phyloP scores from a whole-genome alignment of 106 monocot genomes.

The Amphibolis antarctica region DNA sequence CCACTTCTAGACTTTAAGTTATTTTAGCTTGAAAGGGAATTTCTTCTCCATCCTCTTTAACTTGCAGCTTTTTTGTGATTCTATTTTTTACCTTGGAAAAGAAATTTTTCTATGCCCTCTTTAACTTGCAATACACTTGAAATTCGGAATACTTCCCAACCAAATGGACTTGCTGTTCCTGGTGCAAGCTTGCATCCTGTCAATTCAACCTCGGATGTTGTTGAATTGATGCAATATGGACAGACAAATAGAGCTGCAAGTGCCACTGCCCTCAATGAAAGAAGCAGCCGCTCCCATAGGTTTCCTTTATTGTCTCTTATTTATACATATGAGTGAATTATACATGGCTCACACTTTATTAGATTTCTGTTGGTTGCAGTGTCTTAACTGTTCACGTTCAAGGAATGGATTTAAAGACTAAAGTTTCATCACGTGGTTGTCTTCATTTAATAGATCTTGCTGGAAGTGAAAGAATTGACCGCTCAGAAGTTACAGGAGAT shows the following conservation, averaged over 20 bases:
- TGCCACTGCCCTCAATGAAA: conserved; percentile 68
- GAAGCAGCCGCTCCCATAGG: conserved; percentile 86
- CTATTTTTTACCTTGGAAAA: no score
- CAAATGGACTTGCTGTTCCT: conserved; percentile 64
- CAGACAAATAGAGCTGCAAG: conserved; percentile 42
- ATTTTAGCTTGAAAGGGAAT: neutral
- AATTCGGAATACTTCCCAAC: conserved; percentile 37
- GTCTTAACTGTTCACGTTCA: conserved; percentile 59
- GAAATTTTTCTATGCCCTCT: conserved; percentile 20
- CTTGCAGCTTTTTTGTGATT: no score
- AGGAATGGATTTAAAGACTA: conserved; percentile 46
- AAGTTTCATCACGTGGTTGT: conserved; percentile 33
- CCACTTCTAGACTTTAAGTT: neutral
- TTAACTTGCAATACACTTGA: conserved; percentile 51
- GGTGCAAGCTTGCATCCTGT: conserved; percentile 60
- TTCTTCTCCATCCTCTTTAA: conserved; percentile 1
- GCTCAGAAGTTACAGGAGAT: conserved; percentile 77
- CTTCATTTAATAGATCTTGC: conserved; percentile 82
- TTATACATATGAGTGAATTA: neutral
- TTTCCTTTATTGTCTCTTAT: conserved; percentile 9
- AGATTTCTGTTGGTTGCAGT: conserved; percentile 29
- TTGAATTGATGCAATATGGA: conserved; percentile 60
- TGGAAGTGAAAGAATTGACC: conserved; percentile 82
- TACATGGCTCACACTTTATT: conserved; percentile 1
- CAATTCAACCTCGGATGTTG: conserved; percentile 47